phyloP scores from a whole-genome alignment of 2,329 filamentous ascomycete genomes.

The Incumbomyces lentus region DNA sequence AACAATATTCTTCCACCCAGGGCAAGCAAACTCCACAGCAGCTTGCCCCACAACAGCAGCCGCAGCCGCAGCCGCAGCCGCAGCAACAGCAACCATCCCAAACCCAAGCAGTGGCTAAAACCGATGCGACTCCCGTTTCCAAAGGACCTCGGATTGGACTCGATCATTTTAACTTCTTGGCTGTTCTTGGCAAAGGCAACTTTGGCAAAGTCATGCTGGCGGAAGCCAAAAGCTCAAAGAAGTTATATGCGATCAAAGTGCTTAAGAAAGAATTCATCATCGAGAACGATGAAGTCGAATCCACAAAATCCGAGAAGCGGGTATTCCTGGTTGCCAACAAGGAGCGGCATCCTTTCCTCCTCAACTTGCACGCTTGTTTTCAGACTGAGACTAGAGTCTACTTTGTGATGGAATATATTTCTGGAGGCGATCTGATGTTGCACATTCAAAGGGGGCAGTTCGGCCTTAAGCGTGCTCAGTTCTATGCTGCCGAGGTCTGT shows the following conservation, averaged over 20 bases:
- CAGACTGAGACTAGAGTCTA: slow-evolving; percentile 97
- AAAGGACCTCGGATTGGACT: slow-evolving; percentile 63
- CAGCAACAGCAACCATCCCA: slow-evolving; percentile 21
- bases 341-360: slow-evolving; percentile 89
- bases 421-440: slow-evolving; percentile 95
- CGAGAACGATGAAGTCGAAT: slow-evolving; percentile 97
- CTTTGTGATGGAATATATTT: slow-evolving; percentile 99
- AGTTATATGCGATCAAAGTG: slow-evolving; percentile 96
- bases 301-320: slow-evolving; percentile 91
- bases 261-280: slow-evolving; percentile 99
- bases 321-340: slow-evolving; percentile 96
- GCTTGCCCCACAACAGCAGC: slow-evolving; percentile 20
- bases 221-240: slow-evolving; percentile 84
- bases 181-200: slow-evolving; percentile 96
- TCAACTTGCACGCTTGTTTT: slow-evolving; percentile 94
- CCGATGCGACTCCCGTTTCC: slow-evolving; percentile 10
- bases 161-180: slow-evolving; percentile 98
- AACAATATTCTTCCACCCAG: slow-evolving; percentile 27
- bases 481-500: slow-evolving; percentile 96
- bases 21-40: slow-evolving; percentile 14
- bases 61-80: slow-evolving; percentile 18
- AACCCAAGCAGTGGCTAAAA: slow-evolving; percentile 18
- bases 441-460: slow-evolving; percentile 97
- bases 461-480: slow-evolving; percentile 92
- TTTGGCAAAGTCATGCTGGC: slow-evolving; percentile 99